Percentiles rank a stretch among this genome's conserved stretches.
phyloP scores from a whole-genome alignment of 1,284 basidiomycete genomes.

The Mycosarcoma mackinlayi region DNA sequence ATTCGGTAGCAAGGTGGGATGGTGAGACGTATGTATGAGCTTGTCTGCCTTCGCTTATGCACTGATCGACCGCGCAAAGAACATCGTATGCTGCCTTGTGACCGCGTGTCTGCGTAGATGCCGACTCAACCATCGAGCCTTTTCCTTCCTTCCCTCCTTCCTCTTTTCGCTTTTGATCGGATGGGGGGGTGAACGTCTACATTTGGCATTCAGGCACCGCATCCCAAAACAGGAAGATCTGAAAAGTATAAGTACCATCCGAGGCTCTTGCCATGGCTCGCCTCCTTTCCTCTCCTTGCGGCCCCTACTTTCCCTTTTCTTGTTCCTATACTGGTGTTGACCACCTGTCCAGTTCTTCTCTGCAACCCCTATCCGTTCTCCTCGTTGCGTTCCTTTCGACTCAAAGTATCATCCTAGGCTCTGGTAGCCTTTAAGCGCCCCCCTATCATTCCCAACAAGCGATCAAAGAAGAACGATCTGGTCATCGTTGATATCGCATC shows the following conservation, averaged over 20 bases:
- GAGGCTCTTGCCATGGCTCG: no score
- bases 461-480: conserved; percentile 18
- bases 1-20: background rate
- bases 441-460: conserved; percentile 1
- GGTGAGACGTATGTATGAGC: background rate
- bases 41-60: background rate
- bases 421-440: conserved; percentile 28
- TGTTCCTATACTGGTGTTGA: conserved; percentile 14
- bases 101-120: background rate
- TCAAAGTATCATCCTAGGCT: conserved; percentile 21
- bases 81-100: background rate
- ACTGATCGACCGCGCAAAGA: background rate
- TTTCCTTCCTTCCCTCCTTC: no score
- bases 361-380: conserved; percentile 5
- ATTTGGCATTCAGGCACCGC: conserved; percentile 5
- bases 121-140: background rate
- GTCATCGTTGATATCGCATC: conserved; percentile 5
- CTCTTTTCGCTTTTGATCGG: background rate
- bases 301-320: conserved; percentile 10
- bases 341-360: conserved; percentile 21
- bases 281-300: conserved; percentile 14
- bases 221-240: background rate
- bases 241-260: conserved; percentile 28
- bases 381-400: conserved; percentile 9
- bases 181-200: background rate